phyloP scores from a whole-genome alignment of 768 basidiomycete genomes.

The Russula emetica region DNA sequence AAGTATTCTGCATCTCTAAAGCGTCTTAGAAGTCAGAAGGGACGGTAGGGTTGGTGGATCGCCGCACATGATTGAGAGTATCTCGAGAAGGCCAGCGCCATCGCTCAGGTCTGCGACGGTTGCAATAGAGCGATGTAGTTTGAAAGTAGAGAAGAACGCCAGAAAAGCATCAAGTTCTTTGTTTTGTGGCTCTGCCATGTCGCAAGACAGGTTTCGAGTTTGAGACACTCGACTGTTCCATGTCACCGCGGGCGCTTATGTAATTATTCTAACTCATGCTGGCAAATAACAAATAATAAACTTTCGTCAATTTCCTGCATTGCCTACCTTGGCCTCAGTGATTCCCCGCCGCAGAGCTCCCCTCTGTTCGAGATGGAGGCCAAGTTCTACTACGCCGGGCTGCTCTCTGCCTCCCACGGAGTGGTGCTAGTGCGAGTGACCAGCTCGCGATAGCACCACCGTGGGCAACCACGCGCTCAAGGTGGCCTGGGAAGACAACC shows the following conservation, averaged over 20 bases:
- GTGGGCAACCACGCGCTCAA: neutral
- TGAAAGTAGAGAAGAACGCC: conserved; percentile 73
- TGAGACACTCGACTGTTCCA: too few species aligned
- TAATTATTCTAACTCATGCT: too few species aligned
- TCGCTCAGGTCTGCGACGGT: conserved; percentile 71
- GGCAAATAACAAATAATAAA: too few species aligned
- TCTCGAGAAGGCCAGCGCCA: conserved; percentile 69
- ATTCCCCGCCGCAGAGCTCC: too few species aligned
- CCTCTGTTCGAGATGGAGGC: neutral
- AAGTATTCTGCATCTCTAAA: conserved; percentile 78
- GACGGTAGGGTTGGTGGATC: conserved; percentile 7
- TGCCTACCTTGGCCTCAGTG: too few species aligned
- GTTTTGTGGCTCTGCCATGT: conserved; percentile 37
- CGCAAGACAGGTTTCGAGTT: conserved; percentile 1
- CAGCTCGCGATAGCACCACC: too few species aligned
- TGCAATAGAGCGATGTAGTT: conserved; percentile 58
- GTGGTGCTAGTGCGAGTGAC: too few species aligned
- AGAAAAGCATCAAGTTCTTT: conserved; percentile 79
- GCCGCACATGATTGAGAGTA: conserved; percentile 71
- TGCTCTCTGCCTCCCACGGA: too few species aligned
- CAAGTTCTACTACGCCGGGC: neutral
- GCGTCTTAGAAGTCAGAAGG: conserved; percentile 15
- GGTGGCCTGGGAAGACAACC: neutral
- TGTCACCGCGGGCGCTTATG: neutral
- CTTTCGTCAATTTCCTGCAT: too few species aligned